Conservation (phyloP, 306 rosid species). For the Abrus precatorius region DNA sequence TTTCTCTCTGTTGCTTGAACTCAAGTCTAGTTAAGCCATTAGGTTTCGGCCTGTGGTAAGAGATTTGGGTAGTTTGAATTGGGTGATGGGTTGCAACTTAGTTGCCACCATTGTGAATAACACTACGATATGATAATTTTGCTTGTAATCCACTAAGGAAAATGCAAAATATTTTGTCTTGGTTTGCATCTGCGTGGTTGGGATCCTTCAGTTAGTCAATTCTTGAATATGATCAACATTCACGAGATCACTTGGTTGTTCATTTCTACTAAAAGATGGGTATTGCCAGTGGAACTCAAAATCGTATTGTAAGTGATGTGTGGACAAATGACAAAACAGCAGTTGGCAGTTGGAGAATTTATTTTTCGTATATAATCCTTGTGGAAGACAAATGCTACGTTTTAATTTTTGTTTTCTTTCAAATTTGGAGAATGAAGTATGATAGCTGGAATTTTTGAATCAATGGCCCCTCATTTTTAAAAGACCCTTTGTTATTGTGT, state of each 20-base stretch:
- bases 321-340: background rate
- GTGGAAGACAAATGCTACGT: background rate
- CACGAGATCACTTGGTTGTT: conserved; percentile 4
- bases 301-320: background rate
- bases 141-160: conserved; percentile 13
- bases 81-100: background rate
- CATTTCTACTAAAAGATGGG: background rate
- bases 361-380: conserved; percentile 9
- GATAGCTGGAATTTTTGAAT: conserved; percentile 12
- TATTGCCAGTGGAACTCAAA: conserved; percentile 20
- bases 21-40: background rate
- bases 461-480: background rate
- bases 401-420: background rate
- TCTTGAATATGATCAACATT: background rate
- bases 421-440: background rate
- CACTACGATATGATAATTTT: background rate
- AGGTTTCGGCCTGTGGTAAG: background rate
- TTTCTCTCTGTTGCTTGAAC: background rate
- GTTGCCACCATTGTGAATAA: background rate
- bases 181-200: background rate
- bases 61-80: no score
- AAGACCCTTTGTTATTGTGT: background rate
- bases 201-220: background rate
- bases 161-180: conserved; percentile 9
- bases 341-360: background rate